These are phyloP conservation scores for Allantophomopsis cytisporea DNA, from an alignment of 2,329 filamentous ascomycete species.

Conservation along the genomic window DNA sequence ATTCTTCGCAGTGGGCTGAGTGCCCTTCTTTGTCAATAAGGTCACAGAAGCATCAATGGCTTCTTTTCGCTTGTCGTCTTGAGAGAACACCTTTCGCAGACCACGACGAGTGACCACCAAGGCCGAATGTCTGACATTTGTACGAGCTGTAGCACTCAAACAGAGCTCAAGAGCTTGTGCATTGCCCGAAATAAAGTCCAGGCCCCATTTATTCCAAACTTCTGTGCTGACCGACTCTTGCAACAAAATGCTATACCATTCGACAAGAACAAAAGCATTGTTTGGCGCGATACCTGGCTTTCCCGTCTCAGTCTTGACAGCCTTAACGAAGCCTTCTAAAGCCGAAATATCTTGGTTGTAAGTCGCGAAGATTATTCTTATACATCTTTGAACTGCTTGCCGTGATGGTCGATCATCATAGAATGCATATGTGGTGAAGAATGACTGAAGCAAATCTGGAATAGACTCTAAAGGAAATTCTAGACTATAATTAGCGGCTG, in stretches of 20 bases:
- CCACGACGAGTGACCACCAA: constrained; percentile 67
- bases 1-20: constrained; percentile 53
- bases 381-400: constrained; percentile 68
- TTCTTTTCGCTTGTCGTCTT: constrained; percentile 17
- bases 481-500: no score
- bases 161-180: constrained; percentile 70
- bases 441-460: constrained; percentile 37
- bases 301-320: constrained; percentile 56
- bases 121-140: constrained; percentile 57
- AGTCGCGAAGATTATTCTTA: constrained; percentile 51
- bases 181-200: constrained; percentile 53
- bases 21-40: constrained; percentile 53
- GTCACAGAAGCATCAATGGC: constrained; percentile 39
- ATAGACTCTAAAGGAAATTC: no score
- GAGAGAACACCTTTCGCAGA: constrained; percentile 58
- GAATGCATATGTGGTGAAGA: constrained; percentile 78
- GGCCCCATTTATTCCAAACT: constrained; percentile 49
- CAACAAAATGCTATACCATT: constrained; percentile 77
- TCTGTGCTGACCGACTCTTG: constrained; percentile 50
- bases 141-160: constrained; percentile 48
- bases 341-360: constrained; percentile 38
- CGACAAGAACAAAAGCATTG: constrained; percentile 77
- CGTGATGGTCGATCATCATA: constrained; percentile 81
- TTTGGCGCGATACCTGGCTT: constrained; percentile 66
- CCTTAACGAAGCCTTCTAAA: constrained; percentile 50